phyloP scores from a whole-genome alignment of 2,329 filamentous ascomycete species.

The Trichoderma oligosporum region DNA sequence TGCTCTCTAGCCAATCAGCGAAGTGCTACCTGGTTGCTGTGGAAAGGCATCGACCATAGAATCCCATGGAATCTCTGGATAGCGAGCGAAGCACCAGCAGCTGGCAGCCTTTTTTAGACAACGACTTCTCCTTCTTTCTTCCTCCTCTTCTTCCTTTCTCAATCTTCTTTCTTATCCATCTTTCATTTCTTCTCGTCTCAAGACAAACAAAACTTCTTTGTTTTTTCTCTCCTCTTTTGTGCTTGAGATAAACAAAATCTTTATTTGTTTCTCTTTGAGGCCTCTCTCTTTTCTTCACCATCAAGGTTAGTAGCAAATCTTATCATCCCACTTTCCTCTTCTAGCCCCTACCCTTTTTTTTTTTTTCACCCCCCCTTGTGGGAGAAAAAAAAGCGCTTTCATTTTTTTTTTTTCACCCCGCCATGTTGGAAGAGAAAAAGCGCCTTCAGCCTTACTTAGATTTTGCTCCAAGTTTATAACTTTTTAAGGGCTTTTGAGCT shows the following conservation, averaged over 20 bases:
- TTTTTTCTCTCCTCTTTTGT: constrained; percentile 19
- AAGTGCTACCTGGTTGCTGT: constrained; percentile 22
- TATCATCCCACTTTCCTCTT: constrained; percentile 22
- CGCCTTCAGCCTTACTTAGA: constrained; percentile 20
- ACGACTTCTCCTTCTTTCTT: constrained; percentile 25
- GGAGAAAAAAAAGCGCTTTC: not conserved
- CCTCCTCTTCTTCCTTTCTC: constrained; percentile 26
- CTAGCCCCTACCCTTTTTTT: constrained; percentile 7
- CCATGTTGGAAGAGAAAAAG: not conserved
- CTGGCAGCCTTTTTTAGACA: constrained; percentile 37
- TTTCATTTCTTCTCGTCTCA: constrained; percentile 18
- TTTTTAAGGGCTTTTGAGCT: not conserved
- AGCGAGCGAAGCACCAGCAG: constrained; percentile 27
- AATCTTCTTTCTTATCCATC: constrained; percentile 24
- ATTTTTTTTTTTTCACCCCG: not conserved
- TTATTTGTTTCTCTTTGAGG: constrained; percentile 1
- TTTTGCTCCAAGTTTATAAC: not conserved
- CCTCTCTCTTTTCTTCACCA: constrained; percentile 23
- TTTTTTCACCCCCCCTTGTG: constrained; percentile 14
- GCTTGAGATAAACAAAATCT: not conserved
- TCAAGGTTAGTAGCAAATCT: constrained; percentile 8
- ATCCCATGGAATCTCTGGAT: constrained; percentile 45
- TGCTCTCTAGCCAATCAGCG: constrained; percentile 28
- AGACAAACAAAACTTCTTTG: constrained; percentile 16
- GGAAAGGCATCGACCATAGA: constrained; percentile 37